Conservation (phyloP, 176 grass and related monocot genomes). For the Ensete glaucum region DNA sequence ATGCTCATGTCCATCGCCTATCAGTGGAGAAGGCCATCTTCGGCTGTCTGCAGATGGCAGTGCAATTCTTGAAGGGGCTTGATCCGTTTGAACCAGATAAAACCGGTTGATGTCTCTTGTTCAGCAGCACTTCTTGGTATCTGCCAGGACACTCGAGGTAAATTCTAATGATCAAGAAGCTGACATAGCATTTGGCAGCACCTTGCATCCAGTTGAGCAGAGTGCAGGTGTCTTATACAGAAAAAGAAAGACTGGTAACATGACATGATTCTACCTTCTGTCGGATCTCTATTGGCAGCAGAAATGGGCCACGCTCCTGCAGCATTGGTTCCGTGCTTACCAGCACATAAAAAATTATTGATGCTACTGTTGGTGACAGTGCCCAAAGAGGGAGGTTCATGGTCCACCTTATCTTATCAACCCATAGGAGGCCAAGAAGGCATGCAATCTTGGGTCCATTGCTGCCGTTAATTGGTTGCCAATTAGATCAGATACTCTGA, state of each 20-base stretch:
- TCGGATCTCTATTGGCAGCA: background rate
- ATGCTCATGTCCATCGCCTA: background rate
- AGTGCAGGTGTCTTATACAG: no score
- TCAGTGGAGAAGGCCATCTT: background rate
- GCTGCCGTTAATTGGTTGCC: background rate
- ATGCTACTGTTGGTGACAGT: background rate
- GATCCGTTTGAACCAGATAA: no score
- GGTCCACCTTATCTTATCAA: conserved; percentile 1
- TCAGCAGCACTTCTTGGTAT: no score
- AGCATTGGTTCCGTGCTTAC: background rate
- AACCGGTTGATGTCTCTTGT: no score
- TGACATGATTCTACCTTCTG: background rate
- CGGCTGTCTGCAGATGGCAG: no score
- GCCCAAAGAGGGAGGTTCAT: background rate
- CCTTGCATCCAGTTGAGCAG: no score
- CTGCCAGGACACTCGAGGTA: no score
- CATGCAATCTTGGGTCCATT: background rate
- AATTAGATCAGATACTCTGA: background rate
- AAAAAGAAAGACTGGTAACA: no score
- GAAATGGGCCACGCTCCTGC: background rate
- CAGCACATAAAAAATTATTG: background rate
- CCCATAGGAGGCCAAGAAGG: background rate
- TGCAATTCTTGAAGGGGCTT: no score
- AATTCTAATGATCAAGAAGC: no score
- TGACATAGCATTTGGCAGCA: no score